Base-by-base conservation (phyloP, 2,329 filamentous ascomycete genomes). In the Colletotrichum plurivorum region DNA sequence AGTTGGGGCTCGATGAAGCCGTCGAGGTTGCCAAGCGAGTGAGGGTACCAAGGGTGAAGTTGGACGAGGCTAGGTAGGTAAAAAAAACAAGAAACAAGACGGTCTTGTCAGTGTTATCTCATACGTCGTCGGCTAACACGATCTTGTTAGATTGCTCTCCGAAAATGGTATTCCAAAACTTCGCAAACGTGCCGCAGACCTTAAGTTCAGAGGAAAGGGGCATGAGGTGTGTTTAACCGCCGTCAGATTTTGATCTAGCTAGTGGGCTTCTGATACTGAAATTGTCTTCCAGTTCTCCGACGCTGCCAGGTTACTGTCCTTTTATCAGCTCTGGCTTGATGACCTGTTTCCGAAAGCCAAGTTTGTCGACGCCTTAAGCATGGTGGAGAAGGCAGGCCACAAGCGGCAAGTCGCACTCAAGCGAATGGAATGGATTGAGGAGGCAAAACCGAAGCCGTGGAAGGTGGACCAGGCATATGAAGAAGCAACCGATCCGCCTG, bases 321-420 rank as follows among this genome's bases (percentile, higher is more conserved):
- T 97, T 78, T 99, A 98, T 78, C 96, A 98, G 78, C 81, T 97
- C 64, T 99, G 96, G 96, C 92, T 99, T 2, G 95, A 99, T 80
- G 94, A 98, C 76, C 85, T 99, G 13, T 99, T 95, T 76, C 96
- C 96, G 13, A 94, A 97, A 76, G 96, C 95, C 5, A 95, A 94
- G 76, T 99, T 99, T 76, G 88, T 93, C 55, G 96, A 99, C 76
- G 96, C 93, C 3, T 84, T 98, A 7, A 84, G 87, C 46, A 97
- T 98, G 84, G 93, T 98, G 2, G 96, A 99, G 79, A 98, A 97
- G 81, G 86, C 94, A 0, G 96, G 96, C 1, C 96, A 98, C 80
- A 94, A 92, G 74, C 95, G 93, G 77, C 85, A 87, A 15, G 87
- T 98, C 78, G 89, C 93, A 72, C 87, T 89, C 39, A 92, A 92